Base-by-base conservation (phyloP, 2,329 filamentous ascomycete genomes). In the Aspergillus versicolor region DNA sequence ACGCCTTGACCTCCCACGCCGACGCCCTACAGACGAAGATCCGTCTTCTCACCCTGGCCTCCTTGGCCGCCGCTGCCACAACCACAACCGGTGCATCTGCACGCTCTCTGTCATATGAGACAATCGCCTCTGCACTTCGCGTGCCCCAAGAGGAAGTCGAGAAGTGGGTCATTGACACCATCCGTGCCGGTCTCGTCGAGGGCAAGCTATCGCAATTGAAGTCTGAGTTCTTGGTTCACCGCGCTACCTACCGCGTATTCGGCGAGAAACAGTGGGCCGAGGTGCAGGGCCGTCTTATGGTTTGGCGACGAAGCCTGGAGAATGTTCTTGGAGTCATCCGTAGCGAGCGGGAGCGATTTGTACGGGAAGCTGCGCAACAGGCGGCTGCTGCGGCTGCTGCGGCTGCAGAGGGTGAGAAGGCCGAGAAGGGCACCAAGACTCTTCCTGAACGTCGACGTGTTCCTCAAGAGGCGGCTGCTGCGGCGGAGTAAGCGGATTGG, bases 151-250 rank as follows among this genome's bases (percentile, higher is more conserved):
- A 90, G 63, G 91, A 97, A 62, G 91, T 97, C 42, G 94, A 99
- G 83, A 89, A 93, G 84, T 99, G 94, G 94, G 91, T 95, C 65
- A 99, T 99, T 70, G 94, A 99, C 75, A 92, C 95, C 66, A 97
- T 99, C 78, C 91, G 94, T 65, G 91, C 92, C 47, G 92, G 92
- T 34, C 86, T 99, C 38, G 91, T 99, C 52, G 94, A 99, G 81
- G 94, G 94, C 73, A 96, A 96, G 79, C 86, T 99, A 66, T 94
- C 90, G 58, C 94, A 99, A 80, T 84, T 93, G 73, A 92, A 91
- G 74, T 86, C 91, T 73, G 90, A 93, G 62, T 97, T 99, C 83
- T 83, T 97, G 53, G 91, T 99, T 61, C 94, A 99, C 82, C 88
- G 94, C 73, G 91, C 91, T 68, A 96, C 92, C 59, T 97, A 97